Conservation (phyloP, 2,329 filamentous ascomycete genomes). For the Xylariales sp. region DNA sequence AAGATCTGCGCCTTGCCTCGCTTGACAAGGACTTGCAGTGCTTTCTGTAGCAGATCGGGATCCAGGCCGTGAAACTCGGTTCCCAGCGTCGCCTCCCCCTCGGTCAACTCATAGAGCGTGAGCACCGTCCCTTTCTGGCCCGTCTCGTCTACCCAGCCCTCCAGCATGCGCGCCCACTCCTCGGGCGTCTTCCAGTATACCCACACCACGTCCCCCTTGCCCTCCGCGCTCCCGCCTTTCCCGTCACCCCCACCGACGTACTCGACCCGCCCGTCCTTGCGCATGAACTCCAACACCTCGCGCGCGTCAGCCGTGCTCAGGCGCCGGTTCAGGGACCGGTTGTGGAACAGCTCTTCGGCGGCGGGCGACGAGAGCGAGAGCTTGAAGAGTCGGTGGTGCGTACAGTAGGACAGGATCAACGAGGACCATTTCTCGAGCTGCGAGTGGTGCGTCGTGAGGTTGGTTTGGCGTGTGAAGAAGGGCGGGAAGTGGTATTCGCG, state of each 20-base stretch:
- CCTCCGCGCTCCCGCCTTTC: slow-evolving; percentile 25
- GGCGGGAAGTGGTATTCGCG: slow-evolving; percentile 72
- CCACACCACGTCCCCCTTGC: slow-evolving; percentile 56
- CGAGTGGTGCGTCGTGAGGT: slow-evolving; percentile 66
- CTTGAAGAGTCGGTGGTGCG: slow-evolving; percentile 69
- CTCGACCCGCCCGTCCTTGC: slow-evolving; percentile 58
- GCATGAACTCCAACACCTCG: slow-evolving; percentile 57
- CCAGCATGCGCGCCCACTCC: slow-evolving; percentile 81
- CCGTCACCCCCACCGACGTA: slow-evolving; percentile 43
- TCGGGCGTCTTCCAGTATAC: slow-evolving; percentile 83
- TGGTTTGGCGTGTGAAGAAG: slow-evolving; percentile 80
- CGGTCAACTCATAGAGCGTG: slow-evolving; percentile 85
- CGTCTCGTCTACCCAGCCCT: slow-evolving; percentile 79
- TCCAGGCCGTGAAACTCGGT: slow-evolving; percentile 88
- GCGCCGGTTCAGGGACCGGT: slow-evolving; percentile 48
- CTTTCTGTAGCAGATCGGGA: slow-evolving; percentile 70
- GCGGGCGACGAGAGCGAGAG: slow-evolving; percentile 55
- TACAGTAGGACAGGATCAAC: slow-evolving; percentile 80
- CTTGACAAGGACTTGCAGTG: slow-evolving; percentile 78
- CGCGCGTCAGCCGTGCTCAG: slow-evolving; percentile 47
- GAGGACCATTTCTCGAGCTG: slow-evolving; percentile 83
- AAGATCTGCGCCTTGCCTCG: slow-evolving; percentile 91
- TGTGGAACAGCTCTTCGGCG: slow-evolving; percentile 49
- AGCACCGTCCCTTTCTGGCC: slow-evolving; percentile 85
- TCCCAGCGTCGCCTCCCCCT: slow-evolving; percentile 74